Conservation (phyloP, 371 early-diverging fungal species). For the Conidiobolus incongruus region DNA sequence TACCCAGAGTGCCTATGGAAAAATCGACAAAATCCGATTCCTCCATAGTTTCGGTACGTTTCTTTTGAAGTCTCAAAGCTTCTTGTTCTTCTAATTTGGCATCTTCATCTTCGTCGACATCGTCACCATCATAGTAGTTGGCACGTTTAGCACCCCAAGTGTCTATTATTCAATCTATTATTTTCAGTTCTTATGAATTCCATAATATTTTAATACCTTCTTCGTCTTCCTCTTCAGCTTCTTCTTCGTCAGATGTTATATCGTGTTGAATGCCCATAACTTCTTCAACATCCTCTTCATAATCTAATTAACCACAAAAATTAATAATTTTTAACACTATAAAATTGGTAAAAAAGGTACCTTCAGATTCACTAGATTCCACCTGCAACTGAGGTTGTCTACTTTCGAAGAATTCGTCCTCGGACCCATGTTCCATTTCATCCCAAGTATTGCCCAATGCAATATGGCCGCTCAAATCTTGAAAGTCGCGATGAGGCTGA, state of each 20-base stretch:
- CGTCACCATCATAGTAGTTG: conserved; percentile 58
- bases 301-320: too few species aligned
- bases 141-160: conserved; percentile 43
- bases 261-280: too few species aligned
- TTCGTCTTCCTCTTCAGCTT: conserved; percentile 18
- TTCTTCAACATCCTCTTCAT: too few species aligned
- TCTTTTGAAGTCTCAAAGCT: conserved; percentile 66
- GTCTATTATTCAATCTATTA: neutral
- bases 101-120: conserved; percentile 42
- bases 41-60: conserved; percentile 44
- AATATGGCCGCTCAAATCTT: too few species aligned
- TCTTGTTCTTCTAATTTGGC: conserved; percentile 79
- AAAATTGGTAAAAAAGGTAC: too few species aligned
- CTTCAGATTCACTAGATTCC: too few species aligned
- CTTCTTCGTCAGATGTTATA: conserved; percentile 10
- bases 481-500: too few species aligned
- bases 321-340: too few species aligned
- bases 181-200: neutral
- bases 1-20: conserved; percentile 4
- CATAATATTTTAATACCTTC: conserved; percentile 20
- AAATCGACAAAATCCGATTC: conserved; percentile 81
- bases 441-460: too few species aligned
- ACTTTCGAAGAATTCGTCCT: too few species aligned
- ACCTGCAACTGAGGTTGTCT: too few species aligned
- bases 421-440: too few species aligned